Conservation (phyloP, 2,329 filamentous ascomycete genomes). For the Sporothrix dimorphospora region DNA sequence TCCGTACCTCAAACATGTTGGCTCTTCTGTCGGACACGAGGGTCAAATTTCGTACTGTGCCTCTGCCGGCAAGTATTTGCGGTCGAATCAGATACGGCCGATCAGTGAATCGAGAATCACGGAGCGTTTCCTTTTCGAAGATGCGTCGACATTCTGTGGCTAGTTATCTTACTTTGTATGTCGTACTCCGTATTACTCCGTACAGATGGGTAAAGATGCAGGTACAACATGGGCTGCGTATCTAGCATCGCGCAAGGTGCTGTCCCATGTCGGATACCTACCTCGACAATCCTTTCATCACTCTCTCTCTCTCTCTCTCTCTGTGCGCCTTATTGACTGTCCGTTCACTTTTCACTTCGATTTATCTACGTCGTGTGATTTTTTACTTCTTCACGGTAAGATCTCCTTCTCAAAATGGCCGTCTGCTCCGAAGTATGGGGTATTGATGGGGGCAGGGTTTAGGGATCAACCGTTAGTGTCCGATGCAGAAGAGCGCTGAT, state of each 20-base stretch:
- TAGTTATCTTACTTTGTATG: too few species aligned
- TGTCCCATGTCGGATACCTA: background rate
- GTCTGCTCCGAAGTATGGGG: conserved; percentile 15
- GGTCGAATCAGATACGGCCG: background rate
- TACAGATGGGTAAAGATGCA: too few species aligned
- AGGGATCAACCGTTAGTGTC: background rate
- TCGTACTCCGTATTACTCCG: too few species aligned
- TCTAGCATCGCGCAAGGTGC: background rate
- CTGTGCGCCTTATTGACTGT: too few species aligned
- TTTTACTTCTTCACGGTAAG: background rate
- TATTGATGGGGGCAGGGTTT: background rate
- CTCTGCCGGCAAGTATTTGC: background rate
- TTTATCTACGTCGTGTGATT: background rate
- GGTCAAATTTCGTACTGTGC: background rate
- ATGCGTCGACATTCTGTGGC: too few species aligned
- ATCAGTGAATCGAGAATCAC: background rate
- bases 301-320: background rate
- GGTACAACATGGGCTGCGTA: background rate
- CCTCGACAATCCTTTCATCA: background rate
- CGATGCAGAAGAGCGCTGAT: conserved; percentile 10
- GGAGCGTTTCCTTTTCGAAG: background rate
- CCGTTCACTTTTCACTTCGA: background rate
- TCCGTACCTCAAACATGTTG: too few species aligned
- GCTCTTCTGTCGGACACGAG: too few species aligned
- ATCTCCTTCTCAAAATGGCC: conserved; percentile 1